Evolutionary conservation across 73 alveolate species (phyloP), one percentile per base, ranked within the genome.

Genomic region (Paramecium primaurelia): DNA sequence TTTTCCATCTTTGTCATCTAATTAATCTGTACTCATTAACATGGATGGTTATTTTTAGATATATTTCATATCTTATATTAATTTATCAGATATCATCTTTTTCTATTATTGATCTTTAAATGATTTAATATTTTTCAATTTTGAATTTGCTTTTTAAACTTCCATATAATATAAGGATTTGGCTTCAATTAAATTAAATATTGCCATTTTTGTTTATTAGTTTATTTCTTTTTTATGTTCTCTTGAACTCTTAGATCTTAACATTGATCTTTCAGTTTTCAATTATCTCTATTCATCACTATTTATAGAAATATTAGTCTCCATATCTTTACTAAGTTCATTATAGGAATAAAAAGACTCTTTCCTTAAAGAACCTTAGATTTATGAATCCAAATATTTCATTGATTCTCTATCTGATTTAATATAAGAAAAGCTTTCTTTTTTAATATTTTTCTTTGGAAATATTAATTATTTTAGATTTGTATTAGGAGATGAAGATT

Each of bases 351-450:
- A 73, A 37, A 73, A 73, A 28, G 87, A 73, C 18, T 73, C 87
- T 42, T 37, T 73, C 37, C 11, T 37, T 73, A 73, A 73, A 5
- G 37, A 37, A 16, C 45, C 87, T 37, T 73, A 37, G 16, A 73
- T 73, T 73, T 36, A 0, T 30, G 38, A 32, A 10, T 40, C 59
- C 18, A 73, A 73, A 73, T 73, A 73, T 37, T 73, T 73, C 34
- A 20, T 40, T 3, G 83, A 64, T 34, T 64, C 83, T 64, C 45
- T 64, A 64, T 64, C 83, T 64, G 83, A 64, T 34, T 73, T 73
- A 32, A 73, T 73, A 73, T 73, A 73, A 1, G 87, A 73, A 73
- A 73, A 73, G 9, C 87, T 73, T 73, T 73, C 87, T 73, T 73
- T 37, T 12, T 73, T 73, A 20, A 37, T 73, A 1, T 73, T 25